A percentile compares a stretch with the other conserved stretches of the same genome.
These are phyloP conservation scores for Psilocybe azurescens DNA, from an alignment of 768 basidiomycete species.

Conservation along the genomic window DNA sequence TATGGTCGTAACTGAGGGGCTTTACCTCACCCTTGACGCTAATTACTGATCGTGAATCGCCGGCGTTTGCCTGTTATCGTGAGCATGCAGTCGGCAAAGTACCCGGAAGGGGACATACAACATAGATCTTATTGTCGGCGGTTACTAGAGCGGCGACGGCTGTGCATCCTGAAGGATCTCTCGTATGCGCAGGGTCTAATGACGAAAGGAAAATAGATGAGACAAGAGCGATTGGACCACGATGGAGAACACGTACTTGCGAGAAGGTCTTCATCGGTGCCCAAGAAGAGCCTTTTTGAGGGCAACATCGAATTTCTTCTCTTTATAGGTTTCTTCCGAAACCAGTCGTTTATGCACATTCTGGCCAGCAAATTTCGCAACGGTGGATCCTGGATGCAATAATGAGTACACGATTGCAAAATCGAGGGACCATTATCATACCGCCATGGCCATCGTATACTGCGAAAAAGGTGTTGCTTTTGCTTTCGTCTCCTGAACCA, in stretches of 20 bases:
- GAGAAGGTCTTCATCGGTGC: conserved; percentile 93
- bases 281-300: conserved; percentile 90
- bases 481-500: conserved; percentile 42
- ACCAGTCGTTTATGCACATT: conserved; percentile 81
- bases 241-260: conserved; percentile 57
- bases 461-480: conserved; percentile 86
- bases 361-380: conserved; percentile 87
- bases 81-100: conserved; percentile 13
- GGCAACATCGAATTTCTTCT: conserved; percentile 73
- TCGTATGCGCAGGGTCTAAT: conserved; percentile 82
- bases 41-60: conserved; percentile 93
- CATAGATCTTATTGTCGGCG: conserved; percentile 75
- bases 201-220: conserved; percentile 10
- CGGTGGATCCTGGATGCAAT: conserved; percentile 65
- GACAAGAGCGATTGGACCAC: conserved; percentile 18
- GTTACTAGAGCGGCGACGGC: conserved; percentile 90
- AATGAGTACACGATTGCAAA: not conserved
- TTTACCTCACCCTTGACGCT: conserved; percentile 86
- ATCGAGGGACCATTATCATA: conserved; percentile 38
- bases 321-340: conserved; percentile 72
- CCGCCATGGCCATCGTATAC: conserved; percentile 99
- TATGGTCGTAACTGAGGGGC: conserved; percentile 93
- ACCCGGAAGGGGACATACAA: conserved; percentile 53
- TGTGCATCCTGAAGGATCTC: conserved; percentile 96
- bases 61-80: conserved; percentile 86